Conservation (phyloP, 1,284 basidiomycete species). For the Anthracocystis setariae region DNA sequence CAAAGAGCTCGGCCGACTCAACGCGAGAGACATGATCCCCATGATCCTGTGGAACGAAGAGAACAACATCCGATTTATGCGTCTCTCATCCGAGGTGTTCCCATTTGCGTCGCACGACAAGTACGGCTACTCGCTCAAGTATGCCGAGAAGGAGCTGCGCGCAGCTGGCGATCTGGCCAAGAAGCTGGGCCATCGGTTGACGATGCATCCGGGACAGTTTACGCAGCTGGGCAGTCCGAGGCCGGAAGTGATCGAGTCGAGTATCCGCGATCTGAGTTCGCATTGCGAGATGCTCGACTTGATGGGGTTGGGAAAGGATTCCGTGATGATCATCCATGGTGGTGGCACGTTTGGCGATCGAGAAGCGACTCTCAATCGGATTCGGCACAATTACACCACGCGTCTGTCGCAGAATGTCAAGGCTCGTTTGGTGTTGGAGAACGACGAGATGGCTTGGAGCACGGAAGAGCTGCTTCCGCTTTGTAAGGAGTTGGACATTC, state of each 20-base stretch:
- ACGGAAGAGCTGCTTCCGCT: slow-evolving; percentile 84
- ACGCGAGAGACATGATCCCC: slow-evolving; percentile 75
- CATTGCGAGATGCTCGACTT: slow-evolving; percentile 85
- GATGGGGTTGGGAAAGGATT: slow-evolving; percentile 80
- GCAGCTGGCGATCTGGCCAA: slow-evolving; percentile 79
- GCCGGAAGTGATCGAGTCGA: slow-evolving; percentile 77
- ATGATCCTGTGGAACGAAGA: slow-evolving; percentile 72
- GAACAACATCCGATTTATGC: slow-evolving; percentile 63
- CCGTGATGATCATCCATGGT: slow-evolving; percentile 77
- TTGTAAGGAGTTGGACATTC: slow-evolving; percentile 82
- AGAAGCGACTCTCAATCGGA: slow-evolving; percentile 75
- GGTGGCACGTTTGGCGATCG: slow-evolving; percentile 86
- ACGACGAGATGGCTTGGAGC: slow-evolving; percentile 90
- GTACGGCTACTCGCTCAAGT: slow-evolving; percentile 82
- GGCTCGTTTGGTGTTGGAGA: slow-evolving; percentile 83
- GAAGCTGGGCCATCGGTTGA: slow-evolving; percentile 81
- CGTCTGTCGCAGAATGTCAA: slow-evolving; percentile 76
- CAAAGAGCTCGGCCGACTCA: slow-evolving; percentile 80
- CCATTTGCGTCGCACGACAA: slow-evolving; percentile 85
- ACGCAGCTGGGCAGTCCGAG: slow-evolving; percentile 84
- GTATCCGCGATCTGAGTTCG: slow-evolving; percentile 81
- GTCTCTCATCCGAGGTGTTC: slow-evolving; percentile 76
- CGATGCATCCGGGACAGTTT: slow-evolving; percentile 83
- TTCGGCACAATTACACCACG: slow-evolving; percentile 77
- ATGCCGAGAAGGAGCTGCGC: slow-evolving; percentile 73